Base-by-base conservation (phyloP, 2,329 filamentous ascomycete genomes). In the Orbilia brochopaga region DNA sequence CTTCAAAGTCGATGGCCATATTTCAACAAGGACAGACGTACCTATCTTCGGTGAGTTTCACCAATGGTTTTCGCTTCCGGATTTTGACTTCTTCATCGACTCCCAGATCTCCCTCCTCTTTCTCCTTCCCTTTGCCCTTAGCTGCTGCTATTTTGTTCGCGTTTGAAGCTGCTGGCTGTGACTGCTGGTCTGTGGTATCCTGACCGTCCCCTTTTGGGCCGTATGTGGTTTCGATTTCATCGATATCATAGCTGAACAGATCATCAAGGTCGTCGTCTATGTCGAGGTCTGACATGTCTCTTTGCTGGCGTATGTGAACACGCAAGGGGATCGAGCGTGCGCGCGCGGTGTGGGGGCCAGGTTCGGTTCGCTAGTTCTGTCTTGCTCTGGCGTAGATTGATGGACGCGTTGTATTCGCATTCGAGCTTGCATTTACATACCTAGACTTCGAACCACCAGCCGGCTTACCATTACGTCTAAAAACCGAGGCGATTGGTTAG, bases 81-180 rank as follows among this genome's bases (percentile, higher is more conserved):
- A 97, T 84, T 62, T 90, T 88, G 59, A 99, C 85, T 76, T 96
- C 91, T 77, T 95, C 87, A 74, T 97, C 92, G 64, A 97, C 87
- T 51, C 92, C 92, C 1, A 96, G 81, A 0, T 83, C 83, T 7
- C 82, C 83, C 27, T 83, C 83, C 75, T 85, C 84, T 73, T 82
- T 83, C 69, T 79, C 78, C 35, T 78, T 76, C 19, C 24, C 23
- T 30, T 53, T 53, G 10, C 11, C 48, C 37, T 44, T 59, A n/a
- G 48, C 23, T 15, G 73, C 46, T 59, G 42, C 65, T n/a, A n/a
- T n/a, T 76, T 64, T 56, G 75, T 74, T 57, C 79, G 78, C 78
- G 77, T 30, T 78, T 1, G 35, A 48, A 24, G 21, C 81, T 78
- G 59, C 79, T 81, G 19, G 81, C 82, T n/a, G 83, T 81, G 23